Evolutionary conservation across 2,329 filamentous ascomycete species (phyloP).

Genomic region (Fusarium sp.): DNA sequence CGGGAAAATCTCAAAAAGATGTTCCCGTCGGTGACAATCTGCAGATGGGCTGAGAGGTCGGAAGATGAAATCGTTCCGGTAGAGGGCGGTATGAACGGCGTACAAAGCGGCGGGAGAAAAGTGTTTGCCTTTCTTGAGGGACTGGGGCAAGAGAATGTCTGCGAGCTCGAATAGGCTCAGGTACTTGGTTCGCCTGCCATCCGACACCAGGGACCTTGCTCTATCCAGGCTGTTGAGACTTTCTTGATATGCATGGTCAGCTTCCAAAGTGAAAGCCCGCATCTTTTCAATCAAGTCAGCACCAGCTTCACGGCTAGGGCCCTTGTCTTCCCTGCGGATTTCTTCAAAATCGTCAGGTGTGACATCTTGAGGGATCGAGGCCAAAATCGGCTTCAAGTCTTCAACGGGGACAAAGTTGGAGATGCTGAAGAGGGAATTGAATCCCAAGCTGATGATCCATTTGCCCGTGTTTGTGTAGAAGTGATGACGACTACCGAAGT

Average conservation of each 20-base stretch:
- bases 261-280: constrained; percentile 54
- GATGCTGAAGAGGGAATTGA: constrained; percentile 62
- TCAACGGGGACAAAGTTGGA: constrained; percentile 55
- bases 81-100: constrained; percentile 75
- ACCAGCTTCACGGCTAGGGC: constrained; percentile 58
- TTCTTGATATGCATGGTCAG: constrained; percentile 58
- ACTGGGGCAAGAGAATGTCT: constrained; percentile 53
- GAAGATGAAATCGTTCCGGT: constrained; percentile 70
- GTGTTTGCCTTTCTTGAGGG: constrained; percentile 48
- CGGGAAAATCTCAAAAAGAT: constrained; percentile 68
- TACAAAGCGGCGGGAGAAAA: constrained; percentile 67
- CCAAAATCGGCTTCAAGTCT: constrained; percentile 54
- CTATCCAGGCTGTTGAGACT: constrained; percentile 61
- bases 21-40: constrained; percentile 59
- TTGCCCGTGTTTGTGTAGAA: constrained; percentile 65
- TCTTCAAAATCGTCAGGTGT: constrained; percentile 46
- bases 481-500: constrained; percentile 61
- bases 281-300: constrained; percentile 59
- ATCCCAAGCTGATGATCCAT: constrained; percentile 56
- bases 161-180: constrained; percentile 64
- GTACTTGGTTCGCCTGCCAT: constrained; percentile 52
- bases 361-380: constrained; percentile 42
- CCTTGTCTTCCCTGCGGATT: constrained; percentile 48
- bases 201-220: constrained; percentile 54
- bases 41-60: constrained; percentile 61